Base-by-base conservation (phyloP, 495 filamentous ascomycete species). In the Terfezia boudieri region DNA sequence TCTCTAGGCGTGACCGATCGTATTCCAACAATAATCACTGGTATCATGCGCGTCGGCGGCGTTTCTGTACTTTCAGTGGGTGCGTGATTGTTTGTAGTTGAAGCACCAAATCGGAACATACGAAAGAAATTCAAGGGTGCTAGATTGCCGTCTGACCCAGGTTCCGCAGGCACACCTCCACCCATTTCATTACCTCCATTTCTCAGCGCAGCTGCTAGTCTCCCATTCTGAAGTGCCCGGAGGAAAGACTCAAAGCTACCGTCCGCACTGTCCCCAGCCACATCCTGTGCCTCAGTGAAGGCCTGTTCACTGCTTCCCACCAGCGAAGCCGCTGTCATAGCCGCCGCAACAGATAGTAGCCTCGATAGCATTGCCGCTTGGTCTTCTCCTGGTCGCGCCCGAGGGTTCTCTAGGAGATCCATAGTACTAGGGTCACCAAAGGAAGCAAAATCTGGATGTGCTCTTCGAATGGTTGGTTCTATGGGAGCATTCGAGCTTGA, bases 1-100 rank as follows among this genome's bases (percentile, higher is more conserved):
- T 68, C 73, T 43, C 72, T 69, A 14, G 78, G 71, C 16, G 75
- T 75, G 38, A 84, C 79, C 10, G 80, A 82, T 36, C 81, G 71
- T 43, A 86, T 82, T 9, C 82, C 82, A 49, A 86, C 81, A 43
- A 85, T 65, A 49, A 65, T 65, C 35, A 65, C 63, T 26, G 63
- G 63, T 32, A 65, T 62, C 63, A 65, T 65, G 48, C 63, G 57
- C 53, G 60, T 56, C 7, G 59, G 59, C 20, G 55, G 75, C 36
- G 74, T 78, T 54, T 81, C 79, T 20, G 58, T 53, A n/a, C 66
- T 70, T 49, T 76, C 74, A 20, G 67, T 67, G 54, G 66, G 54
- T 51, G 70, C 66, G 48, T 61, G 55, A 50, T 48, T 61, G 12
- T 71, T 71, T 8, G 71, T 68, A 37, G 56, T 55, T 35, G 52